Conservation (phyloP, 2,329 filamentous ascomycete species). For the Nigrospora osmanthi region DNA sequence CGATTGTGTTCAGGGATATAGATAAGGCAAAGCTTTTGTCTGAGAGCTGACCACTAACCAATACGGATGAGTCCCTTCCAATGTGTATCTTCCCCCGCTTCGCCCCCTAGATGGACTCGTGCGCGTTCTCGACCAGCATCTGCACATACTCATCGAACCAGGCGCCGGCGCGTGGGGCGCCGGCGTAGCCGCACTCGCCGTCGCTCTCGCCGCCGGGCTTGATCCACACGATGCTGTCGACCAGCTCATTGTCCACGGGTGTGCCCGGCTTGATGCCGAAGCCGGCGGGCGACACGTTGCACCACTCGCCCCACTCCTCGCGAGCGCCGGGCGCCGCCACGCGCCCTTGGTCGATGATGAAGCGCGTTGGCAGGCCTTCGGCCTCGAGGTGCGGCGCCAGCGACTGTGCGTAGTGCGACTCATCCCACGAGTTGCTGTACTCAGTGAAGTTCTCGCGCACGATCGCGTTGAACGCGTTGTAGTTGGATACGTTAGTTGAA, state of each 20-base stretch:
- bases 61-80: no score
- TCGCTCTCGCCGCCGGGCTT: constrained; percentile 37
- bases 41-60: no score
- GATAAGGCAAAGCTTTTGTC: no score
- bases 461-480: constrained; percentile 29
- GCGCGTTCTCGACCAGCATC: constrained; percentile 30
- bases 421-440: constrained; percentile 29
- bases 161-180: constrained; percentile 27
- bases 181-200: constrained; percentile 27
- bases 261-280: constrained; percentile 29
- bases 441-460: constrained; percentile 31
- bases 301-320: constrained; percentile 34
- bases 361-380: constrained; percentile 29
- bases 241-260: constrained; percentile 22
- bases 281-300: constrained; percentile 30
- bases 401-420: constrained; percentile 29
- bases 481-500: constrained; percentile 37
- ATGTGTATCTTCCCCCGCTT: no score
- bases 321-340: constrained; percentile 27
- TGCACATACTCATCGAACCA: constrained; percentile 35
- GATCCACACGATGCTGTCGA: constrained; percentile 36
- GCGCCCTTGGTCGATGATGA: constrained; percentile 38
- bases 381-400: constrained; percentile 28
- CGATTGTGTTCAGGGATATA: no score
- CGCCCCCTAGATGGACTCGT: constrained; percentile 8